These are phyloP conservation scores for Botrytis hyacinthi DNA, from an alignment of 2,329 filamentous ascomycete species.

Conservation along the genomic window DNA sequence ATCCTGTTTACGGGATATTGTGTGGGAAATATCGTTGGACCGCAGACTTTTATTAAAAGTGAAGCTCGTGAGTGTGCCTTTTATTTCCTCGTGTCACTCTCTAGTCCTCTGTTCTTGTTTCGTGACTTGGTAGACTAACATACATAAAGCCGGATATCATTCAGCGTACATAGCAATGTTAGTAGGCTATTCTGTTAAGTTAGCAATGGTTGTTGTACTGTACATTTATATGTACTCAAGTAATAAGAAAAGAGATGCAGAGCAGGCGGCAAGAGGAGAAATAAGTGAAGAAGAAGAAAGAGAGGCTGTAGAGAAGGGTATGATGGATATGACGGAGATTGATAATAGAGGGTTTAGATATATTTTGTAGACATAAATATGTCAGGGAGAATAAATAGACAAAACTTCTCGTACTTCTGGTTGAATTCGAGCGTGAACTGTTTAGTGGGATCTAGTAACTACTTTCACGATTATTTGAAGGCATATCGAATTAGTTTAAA, in stretches of 20 bases:
- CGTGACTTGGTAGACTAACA: background rate
- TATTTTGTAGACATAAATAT: conserved; percentile 39
- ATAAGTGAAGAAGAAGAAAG: conserved; percentile 46
- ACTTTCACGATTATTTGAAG: background rate
- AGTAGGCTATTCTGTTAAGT: conserved; percentile 54
- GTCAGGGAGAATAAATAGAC: too few relatives aligned
- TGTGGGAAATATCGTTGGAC: conserved; percentile 53
- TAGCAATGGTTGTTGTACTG: conserved; percentile 48
- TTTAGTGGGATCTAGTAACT: background rate
- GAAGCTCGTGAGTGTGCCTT: conserved; percentile 32
- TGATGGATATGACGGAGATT: conserved; percentile 55
- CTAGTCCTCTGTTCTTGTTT: background rate
- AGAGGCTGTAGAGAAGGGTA: conserved; percentile 52
- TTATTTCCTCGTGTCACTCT: background rate
- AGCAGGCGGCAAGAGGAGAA: conserved; percentile 35
- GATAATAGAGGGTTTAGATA: conserved; percentile 56
- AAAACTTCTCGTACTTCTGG: too few relatives aligned
- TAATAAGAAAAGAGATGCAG: conserved; percentile 54
- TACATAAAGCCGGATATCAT: conserved; percentile 37
- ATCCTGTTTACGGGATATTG: conserved; percentile 54
- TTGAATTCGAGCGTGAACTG: background rate
- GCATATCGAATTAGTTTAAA: background rate
- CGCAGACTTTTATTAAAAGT: conserved; percentile 34
- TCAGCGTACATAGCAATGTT: conserved; percentile 46
- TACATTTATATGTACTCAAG: conserved; percentile 55